These are phyloP conservation scores for Ustilago shanxiensis DNA, from an alignment of 1,284 basidiomycete genomes.

Conservation along the genomic window DNA sequence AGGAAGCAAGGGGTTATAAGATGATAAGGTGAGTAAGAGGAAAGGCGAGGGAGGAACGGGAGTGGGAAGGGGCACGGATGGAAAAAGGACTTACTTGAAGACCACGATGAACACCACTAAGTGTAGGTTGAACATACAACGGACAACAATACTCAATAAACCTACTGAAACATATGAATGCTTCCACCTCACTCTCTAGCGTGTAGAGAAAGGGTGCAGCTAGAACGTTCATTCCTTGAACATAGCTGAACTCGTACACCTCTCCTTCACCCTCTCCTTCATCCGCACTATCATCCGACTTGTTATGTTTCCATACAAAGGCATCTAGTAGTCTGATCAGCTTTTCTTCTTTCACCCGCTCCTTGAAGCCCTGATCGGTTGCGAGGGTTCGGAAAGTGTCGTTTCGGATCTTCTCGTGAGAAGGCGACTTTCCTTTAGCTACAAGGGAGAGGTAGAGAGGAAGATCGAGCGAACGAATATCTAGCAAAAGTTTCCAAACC, in stretches of 20 bases:
- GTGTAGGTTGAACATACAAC: conserved; percentile 91
- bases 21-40: not conserved
- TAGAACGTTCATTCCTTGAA: conserved; percentile 98
- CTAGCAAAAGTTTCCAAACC: conserved; percentile 63
- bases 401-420: conserved; percentile 73
- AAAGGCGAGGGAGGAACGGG: not conserved
- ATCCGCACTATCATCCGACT: conserved; percentile 73
- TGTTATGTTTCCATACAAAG: conserved; percentile 91
- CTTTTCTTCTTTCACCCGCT: conserved; percentile 94
- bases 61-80: not conserved
- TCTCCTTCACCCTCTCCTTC: conserved; percentile 69
- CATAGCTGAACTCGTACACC: conserved; percentile 83
- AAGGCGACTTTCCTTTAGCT: conserved; percentile 50
- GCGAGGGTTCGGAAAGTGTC: conserved; percentile 84
- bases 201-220: conserved; percentile 96
- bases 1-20: no score
- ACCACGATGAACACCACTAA: conserved; percentile 93
- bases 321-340: conserved; percentile 93
- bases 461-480: conserved; percentile 39
- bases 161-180: conserved; percentile 92
- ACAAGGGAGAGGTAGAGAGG: conserved; percentile 54
- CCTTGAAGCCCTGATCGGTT: conserved; percentile 93
- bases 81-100: conserved; percentile 81
- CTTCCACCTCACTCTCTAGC: conserved; percentile 94
- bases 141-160: conserved; percentile 95